phyloP scores from a whole-genome alignment of 805 yeast species.

The Candida sithepensis region DNA sequence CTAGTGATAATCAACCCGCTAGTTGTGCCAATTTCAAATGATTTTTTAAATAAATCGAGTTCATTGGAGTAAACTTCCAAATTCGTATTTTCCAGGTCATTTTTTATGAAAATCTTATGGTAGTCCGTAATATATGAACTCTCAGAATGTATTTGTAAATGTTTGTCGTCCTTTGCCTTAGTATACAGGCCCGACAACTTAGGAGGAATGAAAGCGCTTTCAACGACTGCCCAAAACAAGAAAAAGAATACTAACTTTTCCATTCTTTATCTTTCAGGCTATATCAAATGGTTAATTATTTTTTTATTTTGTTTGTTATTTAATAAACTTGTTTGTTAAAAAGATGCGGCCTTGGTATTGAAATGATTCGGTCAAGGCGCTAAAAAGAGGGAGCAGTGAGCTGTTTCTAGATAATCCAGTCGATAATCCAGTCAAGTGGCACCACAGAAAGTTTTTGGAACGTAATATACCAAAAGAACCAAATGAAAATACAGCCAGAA shows the following conservation, averaged over 20 bases:
- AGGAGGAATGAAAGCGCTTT: not conserved
- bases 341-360: too few relatives aligned
- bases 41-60: slow-evolving; percentile 5
- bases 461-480: too few relatives aligned
- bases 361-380: too few relatives aligned
- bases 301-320: too few relatives aligned
- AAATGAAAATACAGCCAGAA: too few relatives aligned
- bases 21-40: slow-evolving; percentile 18
- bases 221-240: not conserved
- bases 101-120: slow-evolving; percentile 6
- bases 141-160: slow-evolving; percentile 5
- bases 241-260: not conserved
- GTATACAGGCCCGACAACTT: not conserved
- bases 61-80: slow-evolving; percentile 12
- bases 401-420: not conserved
- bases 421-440: too few relatives aligned
- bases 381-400: not conserved
- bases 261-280: not conserved
- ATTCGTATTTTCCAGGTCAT: slow-evolving; percentile 5
- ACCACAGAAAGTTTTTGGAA: too few relatives aligned
- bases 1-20: slow-evolving; percentile 22
- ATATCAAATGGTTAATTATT: not conserved
- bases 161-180: not conserved
- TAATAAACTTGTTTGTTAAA: too few relatives aligned
- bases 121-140: not conserved